A percentile compares a stretch with the other conserved stretches of the same genome.
These are phyloP conservation scores for Lomentospora prolificans DNA, from an alignment of 2,329 filamentous ascomycete species.

Conservation along the genomic window DNA sequence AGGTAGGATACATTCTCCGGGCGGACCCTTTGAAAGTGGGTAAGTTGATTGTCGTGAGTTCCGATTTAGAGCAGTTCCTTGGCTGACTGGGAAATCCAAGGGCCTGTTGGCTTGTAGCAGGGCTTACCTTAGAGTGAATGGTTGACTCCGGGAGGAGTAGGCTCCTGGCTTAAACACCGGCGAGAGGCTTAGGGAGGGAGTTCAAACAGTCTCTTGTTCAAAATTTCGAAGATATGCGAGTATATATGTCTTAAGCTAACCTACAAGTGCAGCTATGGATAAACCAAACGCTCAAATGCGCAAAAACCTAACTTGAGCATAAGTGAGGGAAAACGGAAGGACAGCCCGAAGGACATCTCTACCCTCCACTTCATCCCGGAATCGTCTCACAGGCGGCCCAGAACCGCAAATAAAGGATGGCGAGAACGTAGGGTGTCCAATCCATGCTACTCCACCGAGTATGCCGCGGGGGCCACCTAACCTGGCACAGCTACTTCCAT, in stretches of 20 bases:
- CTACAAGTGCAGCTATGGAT: neutral
- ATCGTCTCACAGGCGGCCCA: neutral
- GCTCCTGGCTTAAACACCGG: neutral
- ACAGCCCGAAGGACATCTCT: neutral
- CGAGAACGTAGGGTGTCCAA: neutral
- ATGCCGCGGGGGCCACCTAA: neutral
- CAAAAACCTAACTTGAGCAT: neutral
- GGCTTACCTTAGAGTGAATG: neutral
- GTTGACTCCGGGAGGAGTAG: neutral
- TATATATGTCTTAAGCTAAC: neutral
- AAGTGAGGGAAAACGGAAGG: neutral
- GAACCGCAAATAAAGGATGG: neutral
- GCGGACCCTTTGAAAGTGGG: neutral
- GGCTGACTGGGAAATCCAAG: neutral
- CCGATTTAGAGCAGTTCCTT: neutral
- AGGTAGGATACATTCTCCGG: neutral
- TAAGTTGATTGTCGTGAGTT: neutral
- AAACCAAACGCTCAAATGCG: constrained; percentile 1
- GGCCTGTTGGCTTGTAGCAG: neutral
- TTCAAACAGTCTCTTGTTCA: neutral
- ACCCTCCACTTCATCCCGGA: neutral
- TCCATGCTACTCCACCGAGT: neutral
- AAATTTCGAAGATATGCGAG: neutral
- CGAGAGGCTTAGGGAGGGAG: neutral
- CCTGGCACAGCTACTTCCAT: neutral